A percentile compares a stretch with the other conserved stretches of the same genome.
Evolutionary conservation across 352 stramenopile species (phyloP).

Genomic region (Phytopythium aichiense): DNA sequence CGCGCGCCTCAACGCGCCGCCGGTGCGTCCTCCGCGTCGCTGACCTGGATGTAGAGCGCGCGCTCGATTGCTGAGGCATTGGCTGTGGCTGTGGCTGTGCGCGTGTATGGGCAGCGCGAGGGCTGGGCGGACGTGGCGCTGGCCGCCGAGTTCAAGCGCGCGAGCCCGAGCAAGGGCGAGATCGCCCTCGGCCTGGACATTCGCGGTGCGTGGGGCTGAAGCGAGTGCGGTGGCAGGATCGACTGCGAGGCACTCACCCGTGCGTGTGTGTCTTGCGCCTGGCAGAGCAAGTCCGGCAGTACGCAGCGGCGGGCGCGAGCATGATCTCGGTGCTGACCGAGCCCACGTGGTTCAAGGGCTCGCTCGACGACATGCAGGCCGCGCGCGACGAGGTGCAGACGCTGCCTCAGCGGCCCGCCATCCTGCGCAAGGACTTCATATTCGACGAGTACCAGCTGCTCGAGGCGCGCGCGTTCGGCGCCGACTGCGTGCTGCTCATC

Average conservation of each 20-base stretch:
- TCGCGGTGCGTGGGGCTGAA: conserved; percentile 30
- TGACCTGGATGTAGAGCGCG: neutral
- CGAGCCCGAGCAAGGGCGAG: conserved; percentile 96
- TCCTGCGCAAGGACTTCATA: conserved; percentile 95
- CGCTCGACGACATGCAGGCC: conserved; percentile 81
- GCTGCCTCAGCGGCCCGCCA: conserved; percentile 48
- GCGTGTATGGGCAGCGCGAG: conserved; percentile 26
- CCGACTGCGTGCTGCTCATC: conserved; percentile 98
- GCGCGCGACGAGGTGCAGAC: conserved; percentile 48
- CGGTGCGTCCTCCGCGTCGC: conserved; percentile 27
- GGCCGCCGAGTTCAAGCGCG: conserved; percentile 98
- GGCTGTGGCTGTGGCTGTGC: conserved; percentile 8
- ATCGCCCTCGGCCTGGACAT: conserved; percentile 85
- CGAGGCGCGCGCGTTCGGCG: conserved; percentile 92
- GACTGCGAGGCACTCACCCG: too few species aligned
- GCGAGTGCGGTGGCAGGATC: too few species aligned
- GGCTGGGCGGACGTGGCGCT: conserved; percentile 86
- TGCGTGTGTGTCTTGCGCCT: conserved; percentile 9
- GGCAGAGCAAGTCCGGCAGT: conserved; percentile 88
- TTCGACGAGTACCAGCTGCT: conserved; percentile 93
- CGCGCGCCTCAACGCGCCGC: conserved; percentile 75
- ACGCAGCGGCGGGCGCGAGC: conserved; percentile 90
- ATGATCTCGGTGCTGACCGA: conserved; percentile 98
- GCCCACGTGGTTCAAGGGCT: conserved; percentile 96
- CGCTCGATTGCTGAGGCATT: neutral